Percentiles rank a stretch among this genome's conserved stretches.
These are phyloP conservation scores for Hypoxylon fragiforme DNA, from an alignment of 495 filamentous ascomycete genomes.

Conservation along the genomic window DNA sequence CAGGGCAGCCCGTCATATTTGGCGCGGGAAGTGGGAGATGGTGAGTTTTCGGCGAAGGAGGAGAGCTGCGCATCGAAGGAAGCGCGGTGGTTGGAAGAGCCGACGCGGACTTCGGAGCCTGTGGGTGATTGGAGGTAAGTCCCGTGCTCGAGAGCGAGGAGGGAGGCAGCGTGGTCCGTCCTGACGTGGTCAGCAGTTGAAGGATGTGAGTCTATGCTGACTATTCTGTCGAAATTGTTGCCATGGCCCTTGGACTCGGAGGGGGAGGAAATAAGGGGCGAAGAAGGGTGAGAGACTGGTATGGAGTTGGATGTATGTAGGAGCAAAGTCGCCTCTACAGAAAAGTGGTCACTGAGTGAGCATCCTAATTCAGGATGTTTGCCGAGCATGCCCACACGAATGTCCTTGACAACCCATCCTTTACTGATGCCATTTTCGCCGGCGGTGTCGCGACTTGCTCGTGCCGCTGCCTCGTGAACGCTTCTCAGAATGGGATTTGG, in stretches of 20 bases:
- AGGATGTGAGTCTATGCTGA: slow-evolving; percentile 14
- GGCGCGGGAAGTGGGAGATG: slow-evolving; percentile 20
- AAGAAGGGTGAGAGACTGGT: neutral
- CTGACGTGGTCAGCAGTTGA: slow-evolving; percentile 13
- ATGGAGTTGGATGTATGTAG: slow-evolving; percentile 39
- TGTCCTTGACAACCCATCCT: slow-evolving; percentile 68
- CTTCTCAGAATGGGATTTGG: slow-evolving; percentile 10
- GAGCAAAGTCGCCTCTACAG: slow-evolving; percentile 70
- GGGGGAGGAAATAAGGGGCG: slow-evolving; percentile 26
- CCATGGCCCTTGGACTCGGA: neutral
- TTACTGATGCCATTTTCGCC: slow-evolving; percentile 34
- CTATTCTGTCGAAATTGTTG: slow-evolving; percentile 10
- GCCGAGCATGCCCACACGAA: slow-evolving; percentile 76
- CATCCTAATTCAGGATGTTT: slow-evolving; percentile 80
- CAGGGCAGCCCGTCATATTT: slow-evolving; percentile 31
- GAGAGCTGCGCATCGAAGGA: slow-evolving; percentile 37
- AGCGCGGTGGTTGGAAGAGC: slow-evolving; percentile 22
- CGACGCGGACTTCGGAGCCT: slow-evolving; percentile 28
- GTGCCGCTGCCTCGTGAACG: slow-evolving; percentile 15
- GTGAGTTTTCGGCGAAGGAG: slow-evolving; percentile 11
- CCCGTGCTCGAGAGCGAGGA: slow-evolving; percentile 45
- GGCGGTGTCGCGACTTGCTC: slow-evolving; percentile 21
- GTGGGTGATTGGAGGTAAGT: slow-evolving; percentile 45
- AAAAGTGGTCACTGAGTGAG: slow-evolving; percentile 92
- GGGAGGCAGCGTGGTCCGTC: slow-evolving; percentile 23